phyloP scores from a whole-genome alignment of 176 grass and related monocot genomes.

The Guadua angustifolia region DNA sequence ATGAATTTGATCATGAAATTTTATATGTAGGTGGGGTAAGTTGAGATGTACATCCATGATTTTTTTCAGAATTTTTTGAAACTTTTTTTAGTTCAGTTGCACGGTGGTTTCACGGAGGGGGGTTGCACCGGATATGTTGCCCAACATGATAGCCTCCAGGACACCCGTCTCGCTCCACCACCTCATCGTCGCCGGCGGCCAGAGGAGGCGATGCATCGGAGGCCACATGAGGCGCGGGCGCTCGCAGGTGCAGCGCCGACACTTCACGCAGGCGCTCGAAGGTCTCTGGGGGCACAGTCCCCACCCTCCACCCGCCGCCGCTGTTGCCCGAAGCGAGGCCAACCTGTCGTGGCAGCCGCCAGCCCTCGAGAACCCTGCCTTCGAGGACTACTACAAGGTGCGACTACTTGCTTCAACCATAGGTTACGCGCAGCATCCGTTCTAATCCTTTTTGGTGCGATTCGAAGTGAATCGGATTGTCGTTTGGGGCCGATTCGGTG shows the following conservation, averaged over 20 bases:
- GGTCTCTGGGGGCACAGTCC: slow-evolving; percentile 50
- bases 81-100: too few species aligned
- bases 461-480: too few species aligned
- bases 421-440: too few species aligned
- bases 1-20: too few species aligned
- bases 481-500: too few species aligned
- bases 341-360: slow-evolving; percentile 58
- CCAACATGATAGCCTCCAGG: slow-evolving; percentile 37
- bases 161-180: slow-evolving; percentile 35
- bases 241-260: slow-evolving; percentile 60
- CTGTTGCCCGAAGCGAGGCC: slow-evolving; percentile 17
- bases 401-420: not conserved
- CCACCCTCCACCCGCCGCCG: slow-evolving; percentile 22
- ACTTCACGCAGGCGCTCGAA: slow-evolving; percentile 62
- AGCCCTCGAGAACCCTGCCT: slow-evolving; percentile 66
- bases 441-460: too few species aligned
- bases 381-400: slow-evolving; percentile 98
- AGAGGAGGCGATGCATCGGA: slow-evolving; percentile 41
- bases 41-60: too few species aligned
- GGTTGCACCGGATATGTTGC: too few species aligned
- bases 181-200: slow-evolving; percentile 39
- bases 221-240: slow-evolving; percentile 55
- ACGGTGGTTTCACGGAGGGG: too few species aligned
- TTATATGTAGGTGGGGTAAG: too few species aligned
- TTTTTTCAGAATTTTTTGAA: too few species aligned